Evolutionary conservation across 192 early-diverging fungal species (phyloP), one percentile per base, ranked within the genome.

Genomic region (Backusella sp.): DNA sequence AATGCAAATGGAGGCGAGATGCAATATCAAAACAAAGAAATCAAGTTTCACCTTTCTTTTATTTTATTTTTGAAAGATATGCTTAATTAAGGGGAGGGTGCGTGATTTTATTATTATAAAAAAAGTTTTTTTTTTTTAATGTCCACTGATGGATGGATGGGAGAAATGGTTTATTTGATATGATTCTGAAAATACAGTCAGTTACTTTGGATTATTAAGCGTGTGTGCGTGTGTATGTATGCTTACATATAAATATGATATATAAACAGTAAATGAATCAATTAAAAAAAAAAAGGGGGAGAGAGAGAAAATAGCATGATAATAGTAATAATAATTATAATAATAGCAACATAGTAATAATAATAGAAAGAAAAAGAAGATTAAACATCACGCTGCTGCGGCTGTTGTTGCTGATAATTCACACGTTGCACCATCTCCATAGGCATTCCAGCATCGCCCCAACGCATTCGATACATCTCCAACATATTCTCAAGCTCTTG

Each of bases 401-500:
- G 46, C 17, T 11, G 42, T 3, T 44, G 42, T 44, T 44, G 42
- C 42, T 49, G 53, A 28, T 59, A 59, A 26, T 59, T 59, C n/a
- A 59, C 11, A 59, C 53, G 53, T 59, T 59, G 53, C 9, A 62
- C 23, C 56, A 62, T 28, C 1, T 62, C 56, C 26, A 62, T 21
- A 62, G 23, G 23, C 23, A 62, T 28, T 26, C 19, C 56, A 56
- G 56, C 23, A 56, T 73, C 52, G 4, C 72, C 72, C 30, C 79
- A 74, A 28, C 70, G 41, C 39, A 71, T 71, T 71, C 70, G 41
- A 53, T 80, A 80, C 62, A 75, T 49, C 11, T 65, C 73, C 42
- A 80, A 46, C 70, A 72, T 59, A 15, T 46, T 30, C 62, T 82
- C 81, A 14, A 82, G 70, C 46, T 82, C 81, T 35, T 76, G 76